Conservation (phyloP, 1,284 basidiomycete species). For the Ustilago hordei region DNA sequence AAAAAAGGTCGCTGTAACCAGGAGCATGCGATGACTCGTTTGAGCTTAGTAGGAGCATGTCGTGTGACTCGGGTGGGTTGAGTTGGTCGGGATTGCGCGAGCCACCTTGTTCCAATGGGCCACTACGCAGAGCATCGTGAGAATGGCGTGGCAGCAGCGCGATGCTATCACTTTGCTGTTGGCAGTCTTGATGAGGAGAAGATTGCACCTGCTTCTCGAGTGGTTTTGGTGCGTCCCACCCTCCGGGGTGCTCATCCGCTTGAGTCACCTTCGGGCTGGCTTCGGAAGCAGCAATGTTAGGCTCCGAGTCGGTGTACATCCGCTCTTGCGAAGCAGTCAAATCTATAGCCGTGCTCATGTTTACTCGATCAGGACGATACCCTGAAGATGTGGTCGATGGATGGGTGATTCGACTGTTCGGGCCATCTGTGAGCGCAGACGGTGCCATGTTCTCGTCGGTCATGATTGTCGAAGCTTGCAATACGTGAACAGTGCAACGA, state of each 20-base stretch:
- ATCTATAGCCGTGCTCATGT: background rate
- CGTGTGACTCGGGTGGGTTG: background rate
- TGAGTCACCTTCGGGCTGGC: background rate
- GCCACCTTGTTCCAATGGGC: background rate
- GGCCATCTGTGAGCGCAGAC: background rate
- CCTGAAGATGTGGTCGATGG: background rate
- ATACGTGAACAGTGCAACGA: background rate
- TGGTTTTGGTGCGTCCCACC: background rate
- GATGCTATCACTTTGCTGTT: slow-evolving; percentile 7
- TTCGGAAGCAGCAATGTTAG: background rate
- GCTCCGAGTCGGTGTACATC: background rate
- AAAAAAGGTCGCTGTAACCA: slow-evolving; percentile 49
- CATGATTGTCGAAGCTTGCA: slow-evolving; percentile 2
- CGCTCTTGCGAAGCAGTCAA: background rate
- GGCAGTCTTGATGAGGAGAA: background rate
- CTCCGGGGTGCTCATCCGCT: background rate
- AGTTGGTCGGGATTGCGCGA: background rate
- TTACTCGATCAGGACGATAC: background rate
- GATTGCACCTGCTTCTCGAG: background rate
- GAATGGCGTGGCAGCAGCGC: slow-evolving; percentile 15
- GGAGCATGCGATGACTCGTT: slow-evolving; percentile 26
- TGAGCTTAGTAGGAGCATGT: slow-evolving; percentile 25
- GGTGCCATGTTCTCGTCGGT: background rate
- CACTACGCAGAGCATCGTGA: background rate
- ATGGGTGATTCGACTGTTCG: slow-evolving; percentile 3